Evolutionary conservation across 805 yeast genomes (phyloP).

Genomic region (Candida verbasci): DNA sequence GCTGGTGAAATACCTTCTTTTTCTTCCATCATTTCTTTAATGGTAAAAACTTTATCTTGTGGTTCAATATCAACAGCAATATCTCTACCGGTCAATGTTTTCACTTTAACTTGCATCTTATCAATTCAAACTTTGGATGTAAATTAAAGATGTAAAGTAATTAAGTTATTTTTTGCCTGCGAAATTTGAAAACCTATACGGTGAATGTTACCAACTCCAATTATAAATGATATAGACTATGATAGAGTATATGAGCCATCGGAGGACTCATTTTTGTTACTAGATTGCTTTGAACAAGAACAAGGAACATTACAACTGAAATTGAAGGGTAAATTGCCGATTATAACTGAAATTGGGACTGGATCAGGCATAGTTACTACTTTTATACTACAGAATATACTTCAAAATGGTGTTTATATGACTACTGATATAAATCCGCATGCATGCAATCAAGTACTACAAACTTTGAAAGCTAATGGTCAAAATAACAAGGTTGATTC

Average conservation of each 20-base stretch:
- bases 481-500: slow-evolving; percentile 17
- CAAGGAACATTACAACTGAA: slow-evolving; percentile 23
- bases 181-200: not conserved
- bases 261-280: slow-evolving; percentile 81
- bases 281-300: slow-evolving; percentile 76
- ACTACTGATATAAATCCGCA: slow-evolving; percentile 80
- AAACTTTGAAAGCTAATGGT: slow-evolving; percentile 20
- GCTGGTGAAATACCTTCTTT: slow-evolving; percentile 96
- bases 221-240: slow-evolving; percentile 48
- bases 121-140: not conserved
- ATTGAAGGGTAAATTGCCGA: slow-evolving; percentile 30
- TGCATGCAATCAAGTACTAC: slow-evolving; percentile 51
- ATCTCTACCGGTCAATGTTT: slow-evolving; percentile 81
- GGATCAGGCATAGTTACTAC: slow-evolving; percentile 90
- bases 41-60: slow-evolving; percentile 59
- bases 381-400: slow-evolving; percentile 59
- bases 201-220: slow-evolving; percentile 87
- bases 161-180: slow-evolving; percentile 4
- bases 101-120: slow-evolving; percentile 63
- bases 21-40: slow-evolving; percentile 91
- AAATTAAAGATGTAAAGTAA: not conserved
- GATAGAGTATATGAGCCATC: slow-evolving; percentile 90
- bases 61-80: slow-evolving; percentile 74
- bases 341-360: slow-evolving; percentile 81
- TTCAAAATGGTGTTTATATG: slow-evolving; percentile 47